A percentile compares a stretch with the other conserved stretches of the same genome.
Evolutionary conservation across 2,329 filamentous ascomycete genomes (phyloP).

Genomic region (Pseudocercospora vitis): DNA sequence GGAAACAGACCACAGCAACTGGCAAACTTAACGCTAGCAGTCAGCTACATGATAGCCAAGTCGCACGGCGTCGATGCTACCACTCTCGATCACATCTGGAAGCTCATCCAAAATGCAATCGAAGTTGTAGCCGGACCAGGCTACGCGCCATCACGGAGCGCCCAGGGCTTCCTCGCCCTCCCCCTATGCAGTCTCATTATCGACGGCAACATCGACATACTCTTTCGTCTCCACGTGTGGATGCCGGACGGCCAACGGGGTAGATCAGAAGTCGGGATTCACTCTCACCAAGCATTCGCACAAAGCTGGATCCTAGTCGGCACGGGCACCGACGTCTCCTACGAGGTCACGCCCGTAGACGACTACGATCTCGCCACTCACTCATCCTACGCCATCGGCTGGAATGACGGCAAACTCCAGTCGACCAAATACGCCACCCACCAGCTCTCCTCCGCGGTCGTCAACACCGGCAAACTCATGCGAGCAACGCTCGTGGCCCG

Average conservation of each 20-base stretch:
- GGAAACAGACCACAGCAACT: background rate
- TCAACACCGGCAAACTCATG: slow-evolving; percentile 10
- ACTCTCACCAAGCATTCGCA: slow-evolving; percentile 40
- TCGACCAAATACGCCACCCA: slow-evolving; percentile 12
- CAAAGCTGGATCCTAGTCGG: slow-evolving; percentile 44
- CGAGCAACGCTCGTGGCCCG: background rate
- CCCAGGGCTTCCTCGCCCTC: slow-evolving; percentile 41
- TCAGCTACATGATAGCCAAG: background rate
- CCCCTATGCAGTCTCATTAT: slow-evolving; percentile 40
- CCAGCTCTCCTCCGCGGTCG: slow-evolving; percentile 9
- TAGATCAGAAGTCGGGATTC: slow-evolving; percentile 33
- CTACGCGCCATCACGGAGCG: slow-evolving; percentile 17
- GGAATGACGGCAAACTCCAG: background rate
- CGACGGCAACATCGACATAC: slow-evolving; percentile 39
- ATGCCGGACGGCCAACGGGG: slow-evolving; percentile 37
- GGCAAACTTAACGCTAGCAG: background rate
- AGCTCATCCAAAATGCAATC: background rate
- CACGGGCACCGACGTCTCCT: slow-evolving; percentile 33
- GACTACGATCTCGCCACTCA: slow-evolving; percentile 20
- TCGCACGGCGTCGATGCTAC: background rate
- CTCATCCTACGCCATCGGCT: slow-evolving; percentile 9
- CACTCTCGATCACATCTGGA: slow-evolving; percentile 3
- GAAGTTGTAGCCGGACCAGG: background rate
- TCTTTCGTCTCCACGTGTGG: slow-evolving; percentile 41
- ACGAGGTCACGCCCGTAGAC: slow-evolving; percentile 27